Base-by-base conservation (phyloP, 1,284 basidiomycete species). In the Leccinum pachyderme region DNA sequence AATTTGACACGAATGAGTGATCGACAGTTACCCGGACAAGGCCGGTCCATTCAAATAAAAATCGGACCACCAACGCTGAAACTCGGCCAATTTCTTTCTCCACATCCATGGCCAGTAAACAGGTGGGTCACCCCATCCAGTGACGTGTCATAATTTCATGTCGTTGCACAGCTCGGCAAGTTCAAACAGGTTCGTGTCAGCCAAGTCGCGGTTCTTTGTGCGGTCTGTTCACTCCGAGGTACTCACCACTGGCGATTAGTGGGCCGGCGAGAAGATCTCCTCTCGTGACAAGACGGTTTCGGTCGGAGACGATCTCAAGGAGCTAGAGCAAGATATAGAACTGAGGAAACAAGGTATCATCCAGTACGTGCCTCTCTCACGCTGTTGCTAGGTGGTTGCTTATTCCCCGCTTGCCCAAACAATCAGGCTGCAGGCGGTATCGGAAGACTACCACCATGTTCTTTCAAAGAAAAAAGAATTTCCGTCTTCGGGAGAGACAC, bases 211-310 rank as follows among this genome's bases (percentile, higher is more conserved):
- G 37, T 27, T 41, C 41, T 32, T 49, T 60, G 68, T 64, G 7
- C 67, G 22, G 41, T 44, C 41, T 7, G 24, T 66, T 62, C 65
- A 66, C 61, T 67, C 68, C 69, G 67, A 67, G 29, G 24, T 25
- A n/a, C 24, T 47, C 18, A 39, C 18, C 18, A 18, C 18, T 44
- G 24, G 43, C 27, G 56, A 51, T 28, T 59, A 87, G 84, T 87
- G 86, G 86, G 86, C 85, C n/a, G 86, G 83, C 22, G 86, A 88
- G 69, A 83, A 87, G 59, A 87, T 91, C 37, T 83, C 86, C 48
- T 81, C 83, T 13, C 79, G 82, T 55, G 86, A 89, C 56, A 90
- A 86, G 75, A 83, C 84, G 2, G 70, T 80, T 47, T 76, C 84
- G 39, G 81, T 83, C 2, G 86, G 67, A 7, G 86, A 71, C 28